Evolutionary conservation across 106 monocot genomes (phyloP).

Genomic region (Phalaenopsis aphrodite): DNA sequence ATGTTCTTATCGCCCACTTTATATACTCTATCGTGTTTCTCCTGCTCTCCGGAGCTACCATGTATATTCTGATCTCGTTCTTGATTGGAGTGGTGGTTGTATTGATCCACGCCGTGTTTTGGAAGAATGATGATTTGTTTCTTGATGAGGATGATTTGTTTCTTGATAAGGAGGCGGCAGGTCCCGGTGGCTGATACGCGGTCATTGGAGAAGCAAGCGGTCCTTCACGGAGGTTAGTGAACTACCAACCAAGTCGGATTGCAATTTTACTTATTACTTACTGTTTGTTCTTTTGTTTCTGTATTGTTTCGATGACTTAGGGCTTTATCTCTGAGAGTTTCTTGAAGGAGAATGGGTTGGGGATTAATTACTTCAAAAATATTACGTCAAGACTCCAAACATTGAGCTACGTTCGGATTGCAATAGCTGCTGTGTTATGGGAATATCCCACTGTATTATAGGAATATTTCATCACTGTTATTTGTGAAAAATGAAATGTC

Average conservation of each 20-base stretch:
- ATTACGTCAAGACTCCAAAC: too few species aligned
- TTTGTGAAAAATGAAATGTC: too few species aligned
- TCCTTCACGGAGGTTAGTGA: not conserved
- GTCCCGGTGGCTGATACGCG: not conserved
- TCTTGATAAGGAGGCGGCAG: not conserved
- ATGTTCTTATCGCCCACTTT: not conserved
- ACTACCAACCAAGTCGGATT: not conserved
- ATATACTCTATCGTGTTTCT: not conserved
- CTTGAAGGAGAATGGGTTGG: too few species aligned
- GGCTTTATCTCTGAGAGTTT: not conserved
- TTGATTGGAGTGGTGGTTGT: conserved; percentile 4
- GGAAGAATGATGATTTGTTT: conserved; percentile 3
- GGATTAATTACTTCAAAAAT: not conserved
- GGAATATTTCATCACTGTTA: too few species aligned
- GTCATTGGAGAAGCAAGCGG: not conserved
- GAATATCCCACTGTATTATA: too few species aligned
- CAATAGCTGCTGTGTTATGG: too few species aligned
- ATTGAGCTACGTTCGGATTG: too few species aligned
- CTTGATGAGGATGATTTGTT: not conserved
- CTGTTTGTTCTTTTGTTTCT: not conserved
- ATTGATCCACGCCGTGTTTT: conserved; percentile 4
- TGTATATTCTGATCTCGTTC: conserved; percentile 8
- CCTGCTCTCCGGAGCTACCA: conserved; percentile 1
- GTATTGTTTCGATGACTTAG: not conserved
- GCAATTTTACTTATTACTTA: not conserved